Percentiles rank a stretch among this genome's conserved stretches.
phyloP scores from a whole-genome alignment of 2,329 filamentous ascomycete genomes.

The Neurospora sp. region DNA sequence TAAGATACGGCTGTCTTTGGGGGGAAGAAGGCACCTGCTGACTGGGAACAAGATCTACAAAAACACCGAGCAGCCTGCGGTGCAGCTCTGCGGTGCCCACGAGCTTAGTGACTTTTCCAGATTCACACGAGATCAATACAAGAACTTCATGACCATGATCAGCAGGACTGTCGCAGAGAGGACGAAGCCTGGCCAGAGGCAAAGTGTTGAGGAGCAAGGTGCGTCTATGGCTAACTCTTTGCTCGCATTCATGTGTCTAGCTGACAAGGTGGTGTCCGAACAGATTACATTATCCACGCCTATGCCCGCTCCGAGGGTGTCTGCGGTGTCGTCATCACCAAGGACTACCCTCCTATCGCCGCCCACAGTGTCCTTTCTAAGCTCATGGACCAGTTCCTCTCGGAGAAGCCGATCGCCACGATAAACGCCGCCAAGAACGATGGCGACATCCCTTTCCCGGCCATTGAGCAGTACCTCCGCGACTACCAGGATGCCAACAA shows the following conservation, averaged over 20 bases:
- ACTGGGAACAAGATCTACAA: constrained; percentile 12
- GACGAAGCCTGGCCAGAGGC: constrained; percentile 66
- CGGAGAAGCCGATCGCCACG: constrained; percentile 43
- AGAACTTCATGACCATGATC: constrained; percentile 74
- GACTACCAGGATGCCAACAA: constrained; percentile 79
- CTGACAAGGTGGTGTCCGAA: constrained; percentile 1
- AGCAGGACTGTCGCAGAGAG: constrained; percentile 80
- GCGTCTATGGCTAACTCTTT: constrained; percentile 15
- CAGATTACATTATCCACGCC: constrained; percentile 65
- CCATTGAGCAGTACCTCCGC: constrained; percentile 65
- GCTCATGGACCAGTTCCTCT: constrained; percentile 77
- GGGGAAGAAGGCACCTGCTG: constrained; percentile 4
- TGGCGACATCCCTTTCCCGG: constrained; percentile 56
- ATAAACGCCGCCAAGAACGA: constrained; percentile 15
- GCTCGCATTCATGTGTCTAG: not conserved
- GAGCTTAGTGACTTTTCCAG: constrained; percentile 20
- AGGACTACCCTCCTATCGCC: constrained; percentile 67
- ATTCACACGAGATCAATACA: constrained; percentile 33
- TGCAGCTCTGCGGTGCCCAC: constrained; percentile 17
- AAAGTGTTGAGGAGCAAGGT: constrained; percentile 79
- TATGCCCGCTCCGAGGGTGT: constrained; percentile 68
- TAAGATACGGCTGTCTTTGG: constrained; percentile 34
- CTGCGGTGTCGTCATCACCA: constrained; percentile 67
- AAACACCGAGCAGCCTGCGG: constrained; percentile 16
- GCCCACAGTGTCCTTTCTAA: constrained; percentile 84